Evolutionary conservation across 2,329 filamentous ascomycete species (phyloP).

Genomic region (Metarhizium brunneum): DNA sequence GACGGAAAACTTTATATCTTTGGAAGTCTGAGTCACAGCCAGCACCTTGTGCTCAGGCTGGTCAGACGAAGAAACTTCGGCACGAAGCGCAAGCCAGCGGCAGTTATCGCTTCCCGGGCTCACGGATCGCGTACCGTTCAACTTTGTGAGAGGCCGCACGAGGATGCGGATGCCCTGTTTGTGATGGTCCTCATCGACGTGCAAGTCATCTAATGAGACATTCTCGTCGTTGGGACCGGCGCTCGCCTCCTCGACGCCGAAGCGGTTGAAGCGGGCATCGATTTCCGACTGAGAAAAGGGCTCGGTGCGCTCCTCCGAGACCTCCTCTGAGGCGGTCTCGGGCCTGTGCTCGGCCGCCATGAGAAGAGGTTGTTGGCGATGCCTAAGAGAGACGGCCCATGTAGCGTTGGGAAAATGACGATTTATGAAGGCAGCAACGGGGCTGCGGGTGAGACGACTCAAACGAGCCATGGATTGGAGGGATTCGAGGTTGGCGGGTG

Average conservation of each 20-base stretch:
- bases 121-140: conserved; percentile 43
- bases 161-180: conserved; percentile 48
- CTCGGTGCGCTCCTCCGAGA: conserved; percentile 45
- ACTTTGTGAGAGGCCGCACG: conserved; percentile 42
- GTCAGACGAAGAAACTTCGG: conserved; percentile 42
- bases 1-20: conserved; percentile 52
- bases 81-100: conserved; percentile 46
- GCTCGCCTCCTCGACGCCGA: conserved; percentile 35
- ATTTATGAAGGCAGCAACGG: conserved; percentile 3
- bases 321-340: conserved; percentile 26
- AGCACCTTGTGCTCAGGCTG: conserved; percentile 47
- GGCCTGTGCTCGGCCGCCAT: conserved; percentile 37
- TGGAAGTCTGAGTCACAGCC: conserved; percentile 50
- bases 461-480: too few species aligned
- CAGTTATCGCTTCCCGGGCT: conserved; percentile 48
- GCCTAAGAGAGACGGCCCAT: conserved; percentile 4
- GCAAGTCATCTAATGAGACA: conserved; percentile 45
- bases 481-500: background rate
- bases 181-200: conserved; percentile 42
- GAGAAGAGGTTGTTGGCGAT: conserved; percentile 4
- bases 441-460: background rate
- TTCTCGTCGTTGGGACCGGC: conserved; percentile 28
- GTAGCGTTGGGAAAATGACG: conserved; percentile 2
- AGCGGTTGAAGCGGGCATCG: conserved; percentile 35
- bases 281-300: conserved; percentile 49